Conservation (phyloP, 352 stramenopile genomes). For the Pythium aquatile region DNA sequence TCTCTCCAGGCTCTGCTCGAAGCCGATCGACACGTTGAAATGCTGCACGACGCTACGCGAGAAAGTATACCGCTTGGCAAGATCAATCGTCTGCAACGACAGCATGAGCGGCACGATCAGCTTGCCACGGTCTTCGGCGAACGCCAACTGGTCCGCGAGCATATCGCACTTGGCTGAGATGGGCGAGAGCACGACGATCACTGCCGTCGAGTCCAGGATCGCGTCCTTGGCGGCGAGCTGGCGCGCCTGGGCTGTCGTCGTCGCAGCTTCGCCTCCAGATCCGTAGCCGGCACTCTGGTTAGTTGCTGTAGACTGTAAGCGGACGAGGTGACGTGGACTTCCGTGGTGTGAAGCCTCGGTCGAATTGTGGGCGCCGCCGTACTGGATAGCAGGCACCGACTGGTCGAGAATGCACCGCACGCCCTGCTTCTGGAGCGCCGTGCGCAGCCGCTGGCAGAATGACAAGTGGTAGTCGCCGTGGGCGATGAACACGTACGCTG, state of each 20-base stretch:
- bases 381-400: constrained; percentile 47
- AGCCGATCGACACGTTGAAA: constrained; percentile 78
- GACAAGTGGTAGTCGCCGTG: constrained; percentile 71
- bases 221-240: constrained; percentile 74
- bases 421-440: constrained; percentile 55
- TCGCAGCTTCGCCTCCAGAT: constrained; percentile 23
- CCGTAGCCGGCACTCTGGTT: constrained; percentile 23
- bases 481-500: constrained; percentile 66
- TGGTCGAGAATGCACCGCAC: constrained; percentile 60
- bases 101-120: constrained; percentile 70
- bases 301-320: constrained; percentile 20
- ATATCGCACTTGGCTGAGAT: constrained; percentile 68
- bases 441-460: constrained; percentile 63
- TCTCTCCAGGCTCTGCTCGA: constrained; percentile 65
- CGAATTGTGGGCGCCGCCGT: constrained; percentile 22
- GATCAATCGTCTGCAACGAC: constrained; percentile 67
- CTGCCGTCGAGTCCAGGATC: constrained; percentile 62
- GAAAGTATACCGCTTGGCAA: constrained; percentile 81
- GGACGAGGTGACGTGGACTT: constrained; percentile 11
- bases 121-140: constrained; percentile 78
- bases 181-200: constrained; percentile 70
- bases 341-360: constrained; percentile 1
- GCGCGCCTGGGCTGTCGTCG: constrained; percentile 46
- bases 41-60: constrained; percentile 73
- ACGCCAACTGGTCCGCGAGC: constrained; percentile 72